These are phyloP conservation scores for Drechmeria coniospora DNA, from an alignment of 2,329 filamentous ascomycete species.

Conservation along the genomic window DNA sequence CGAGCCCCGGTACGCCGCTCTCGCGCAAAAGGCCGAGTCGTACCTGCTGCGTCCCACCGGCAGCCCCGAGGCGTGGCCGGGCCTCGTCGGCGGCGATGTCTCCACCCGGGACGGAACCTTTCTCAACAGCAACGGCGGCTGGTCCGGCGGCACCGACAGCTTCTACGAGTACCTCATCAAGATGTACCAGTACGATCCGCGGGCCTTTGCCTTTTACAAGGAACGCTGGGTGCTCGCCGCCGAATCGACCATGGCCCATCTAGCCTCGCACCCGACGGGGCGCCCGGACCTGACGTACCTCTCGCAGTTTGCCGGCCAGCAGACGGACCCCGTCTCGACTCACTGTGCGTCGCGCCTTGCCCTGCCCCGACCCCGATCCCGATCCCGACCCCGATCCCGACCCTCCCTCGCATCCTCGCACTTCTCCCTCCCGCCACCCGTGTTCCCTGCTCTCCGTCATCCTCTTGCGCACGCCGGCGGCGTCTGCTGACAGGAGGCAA, in stretches of 20 bases:
- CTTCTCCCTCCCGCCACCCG: no score
- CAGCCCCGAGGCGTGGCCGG: slow-evolving; percentile 56
- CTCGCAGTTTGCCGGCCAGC: slow-evolving; percentile 35
- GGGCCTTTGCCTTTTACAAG: slow-evolving; percentile 46
- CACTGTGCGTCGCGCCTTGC: slow-evolving; percentile 35
- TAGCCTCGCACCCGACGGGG: slow-evolving; percentile 51
- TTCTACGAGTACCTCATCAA: slow-evolving; percentile 89
- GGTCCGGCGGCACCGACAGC: slow-evolving; percentile 62
- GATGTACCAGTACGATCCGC: slow-evolving; percentile 68
- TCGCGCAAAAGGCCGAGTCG: slow-evolving; percentile 52
- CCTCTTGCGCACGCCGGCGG: no score
- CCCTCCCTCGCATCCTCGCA: no score
- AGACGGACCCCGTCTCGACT: slow-evolving; percentile 27
- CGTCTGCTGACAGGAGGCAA: slow-evolving; percentile 20
- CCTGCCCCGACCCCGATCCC: no score
- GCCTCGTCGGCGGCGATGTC: slow-evolving; percentile 55
- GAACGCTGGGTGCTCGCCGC: slow-evolving; percentile 63
- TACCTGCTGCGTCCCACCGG: slow-evolving; percentile 50
- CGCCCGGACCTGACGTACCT: slow-evolving; percentile 61
- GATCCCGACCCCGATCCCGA: no score
- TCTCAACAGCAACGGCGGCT: slow-evolving; percentile 51
- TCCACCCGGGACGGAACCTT: slow-evolving; percentile 52
- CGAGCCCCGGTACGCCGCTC: slow-evolving; percentile 46
- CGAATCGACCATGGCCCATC: slow-evolving; percentile 57
- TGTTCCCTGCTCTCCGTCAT: no score